A percentile compares a stretch with the other conserved stretches of the same genome.
Evolutionary conservation across 495 filamentous ascomycete genomes (phyloP).

Genomic region (Penicillium tannophilum): DNA sequence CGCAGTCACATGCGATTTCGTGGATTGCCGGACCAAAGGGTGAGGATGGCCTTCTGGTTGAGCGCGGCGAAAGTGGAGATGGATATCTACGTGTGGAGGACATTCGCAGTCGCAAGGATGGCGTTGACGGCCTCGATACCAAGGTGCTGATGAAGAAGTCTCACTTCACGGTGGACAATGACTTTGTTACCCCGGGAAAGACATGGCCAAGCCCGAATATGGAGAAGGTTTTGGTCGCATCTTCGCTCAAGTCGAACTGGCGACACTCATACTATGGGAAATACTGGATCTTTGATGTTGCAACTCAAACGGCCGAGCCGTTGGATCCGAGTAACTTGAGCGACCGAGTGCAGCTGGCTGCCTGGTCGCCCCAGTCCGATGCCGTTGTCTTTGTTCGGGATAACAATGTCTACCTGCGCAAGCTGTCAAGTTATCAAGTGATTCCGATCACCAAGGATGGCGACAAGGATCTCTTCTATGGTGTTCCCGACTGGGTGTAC

Average conservation of each 20-base stretch:
- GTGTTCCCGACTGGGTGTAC: conserved; percentile 98
- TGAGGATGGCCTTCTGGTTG: conserved; percentile 83
- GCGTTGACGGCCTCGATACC: conserved; percentile 45
- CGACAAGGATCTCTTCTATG: conserved; percentile 85
- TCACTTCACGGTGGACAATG: conserved; percentile 58
- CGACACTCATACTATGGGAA: conserved; percentile 80
- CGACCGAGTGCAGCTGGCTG: conserved; percentile 78
- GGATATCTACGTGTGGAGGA: conserved; percentile 88
- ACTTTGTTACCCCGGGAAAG: conserved; percentile 52
- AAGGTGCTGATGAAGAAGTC: conserved; percentile 74
- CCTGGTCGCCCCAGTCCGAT: conserved; percentile 88
- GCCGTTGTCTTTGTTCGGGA: conserved; percentile 80
- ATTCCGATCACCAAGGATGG: conserved; percentile 84
- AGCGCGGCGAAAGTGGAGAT: conserved; percentile 57
- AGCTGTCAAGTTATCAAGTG: conserved; percentile 60
- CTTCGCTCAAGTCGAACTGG: conserved; percentile 74
- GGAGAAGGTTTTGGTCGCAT: conserved; percentile 79
- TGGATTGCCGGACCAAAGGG: conserved; percentile 88
- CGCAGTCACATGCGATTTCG: conserved; percentile 69
- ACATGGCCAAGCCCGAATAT: conserved; percentile 81
- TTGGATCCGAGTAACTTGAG: conserved; percentile 69
- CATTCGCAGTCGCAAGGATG: conserved; percentile 60
- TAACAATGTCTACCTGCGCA: conserved; percentile 86
- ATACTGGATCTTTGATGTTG: conserved; percentile 95
- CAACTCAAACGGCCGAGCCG: conserved; percentile 74